phyloP scores from a whole-genome alignment of 176 grass and related monocot genomes.

The Alloteropsis semialata region DNA sequence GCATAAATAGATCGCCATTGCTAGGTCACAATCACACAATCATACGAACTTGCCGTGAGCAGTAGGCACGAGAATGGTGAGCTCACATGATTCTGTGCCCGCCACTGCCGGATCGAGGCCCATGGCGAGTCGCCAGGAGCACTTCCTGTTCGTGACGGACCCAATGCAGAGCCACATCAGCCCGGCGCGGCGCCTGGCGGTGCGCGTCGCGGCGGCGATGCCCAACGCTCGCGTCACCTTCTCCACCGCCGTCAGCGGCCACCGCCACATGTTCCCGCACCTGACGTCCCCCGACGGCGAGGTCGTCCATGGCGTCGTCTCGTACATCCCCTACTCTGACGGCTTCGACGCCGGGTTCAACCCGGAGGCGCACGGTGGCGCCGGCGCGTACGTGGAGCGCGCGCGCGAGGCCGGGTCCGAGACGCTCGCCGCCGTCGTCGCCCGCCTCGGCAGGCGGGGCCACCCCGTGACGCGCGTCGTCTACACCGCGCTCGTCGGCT shows the following conservation, averaged over 20 bases:
- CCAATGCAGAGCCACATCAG: constrained; percentile 37
- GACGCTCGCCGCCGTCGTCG: constrained; percentile 20
- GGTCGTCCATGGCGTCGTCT: constrained; percentile 20
- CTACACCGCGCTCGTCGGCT: constrained; percentile 37
- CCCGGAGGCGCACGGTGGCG: background rate
- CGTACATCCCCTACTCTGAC: constrained; percentile 40
- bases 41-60: background rate
- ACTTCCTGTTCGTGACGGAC: constrained; percentile 26
- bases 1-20: background rate
- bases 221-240: constrained; percentile 30
- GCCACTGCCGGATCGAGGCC: background rate
- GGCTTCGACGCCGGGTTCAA: constrained; percentile 42
- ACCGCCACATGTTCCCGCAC: constrained; percentile 28
- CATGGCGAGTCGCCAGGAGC: background rate
- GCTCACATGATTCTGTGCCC: background rate
- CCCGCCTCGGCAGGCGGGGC: constrained; percentile 23
- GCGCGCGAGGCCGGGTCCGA: background rate
- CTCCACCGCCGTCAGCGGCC: constrained; percentile 37
- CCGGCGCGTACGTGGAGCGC: background rate
- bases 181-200: constrained; percentile 20
- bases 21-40: background rate
- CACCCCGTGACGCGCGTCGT: constrained; percentile 54
- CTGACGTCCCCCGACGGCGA: background rate
- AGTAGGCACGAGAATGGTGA: background rate
- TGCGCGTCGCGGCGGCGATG: background rate